A percentile compares a stretch with the other conserved stretches of the same genome.
Evolutionary conservation across 2,329 filamentous ascomycete species (phyloP).

Genomic region (Fusarium sp.): DNA sequence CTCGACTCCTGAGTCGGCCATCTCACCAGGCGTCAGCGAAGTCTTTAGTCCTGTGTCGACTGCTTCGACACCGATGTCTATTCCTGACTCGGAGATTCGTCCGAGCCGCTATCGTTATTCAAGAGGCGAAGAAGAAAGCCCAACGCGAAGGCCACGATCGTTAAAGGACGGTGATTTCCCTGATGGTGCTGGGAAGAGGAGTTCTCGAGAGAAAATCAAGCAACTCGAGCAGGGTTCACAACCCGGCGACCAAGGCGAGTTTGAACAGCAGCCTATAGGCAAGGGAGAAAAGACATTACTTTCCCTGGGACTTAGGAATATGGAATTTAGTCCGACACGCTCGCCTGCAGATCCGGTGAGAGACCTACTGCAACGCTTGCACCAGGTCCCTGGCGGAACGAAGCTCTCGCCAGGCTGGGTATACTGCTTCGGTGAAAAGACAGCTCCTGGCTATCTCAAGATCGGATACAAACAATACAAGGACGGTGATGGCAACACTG

Average conservation of each 20-base stretch:
- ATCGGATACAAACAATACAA: background rate
- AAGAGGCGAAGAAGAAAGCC: constrained; percentile 4
- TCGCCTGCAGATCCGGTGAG: too few species aligned
- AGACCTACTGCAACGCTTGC: too few species aligned
- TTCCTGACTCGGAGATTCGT: background rate
- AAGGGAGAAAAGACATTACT: too few species aligned
- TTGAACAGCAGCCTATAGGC: too few species aligned
- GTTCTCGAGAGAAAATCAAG: background rate
- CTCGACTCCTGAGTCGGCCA: constrained; percentile 10
- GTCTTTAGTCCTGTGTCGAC: constrained; percentile 14
- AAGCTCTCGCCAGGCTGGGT: background rate
- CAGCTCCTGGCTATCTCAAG: constrained; percentile 16
- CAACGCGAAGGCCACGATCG: background rate
- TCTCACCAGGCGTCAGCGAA: constrained; percentile 18
- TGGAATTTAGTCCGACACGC: too few species aligned
- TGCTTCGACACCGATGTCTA: constrained; percentile 16
- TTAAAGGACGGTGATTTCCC: background rate
- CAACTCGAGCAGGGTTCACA: background rate
- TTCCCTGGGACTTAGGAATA: too few species aligned
- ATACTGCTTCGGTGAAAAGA: constrained; percentile 21
- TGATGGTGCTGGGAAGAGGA: background rate
- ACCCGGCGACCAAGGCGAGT: background rate
- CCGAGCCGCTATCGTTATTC: background rate
- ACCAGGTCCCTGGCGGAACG: too few species aligned
- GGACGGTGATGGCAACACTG: background rate